A percentile compares a stretch with the other conserved stretches of the same genome.
Conservation (phyloP, 2,329 filamentous ascomycete genomes). For the Ophiostoma novo-ulmi region DNA sequence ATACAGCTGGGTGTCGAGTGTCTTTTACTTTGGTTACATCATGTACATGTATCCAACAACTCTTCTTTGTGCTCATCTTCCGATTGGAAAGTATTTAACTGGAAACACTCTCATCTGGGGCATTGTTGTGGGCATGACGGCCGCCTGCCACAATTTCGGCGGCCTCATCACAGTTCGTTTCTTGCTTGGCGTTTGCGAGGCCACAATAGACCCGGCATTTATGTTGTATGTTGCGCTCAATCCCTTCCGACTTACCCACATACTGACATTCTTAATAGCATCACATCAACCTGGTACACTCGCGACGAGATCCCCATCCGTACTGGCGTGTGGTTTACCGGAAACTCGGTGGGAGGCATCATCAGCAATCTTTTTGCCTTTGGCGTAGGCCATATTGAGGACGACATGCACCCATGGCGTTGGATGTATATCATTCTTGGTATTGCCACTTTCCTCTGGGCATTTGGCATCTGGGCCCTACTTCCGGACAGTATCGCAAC, state of each 20-base stretch:
- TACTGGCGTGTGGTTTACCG: conserved; percentile 6
- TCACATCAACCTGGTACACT: conserved; percentile 13
- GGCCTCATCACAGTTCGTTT: conserved; percentile 9
- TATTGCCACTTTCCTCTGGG: conserved; percentile 6
- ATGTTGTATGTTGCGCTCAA: neutral
- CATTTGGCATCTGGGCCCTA: conserved; percentile 6
- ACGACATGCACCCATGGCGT: conserved; percentile 10
- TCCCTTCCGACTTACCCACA: neutral
- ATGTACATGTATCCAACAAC: conserved; percentile 14
- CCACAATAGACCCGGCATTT: conserved; percentile 5
- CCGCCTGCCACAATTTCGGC: conserved; percentile 6
- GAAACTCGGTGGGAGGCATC: conserved; percentile 4
- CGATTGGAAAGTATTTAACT: conserved; percentile 8
- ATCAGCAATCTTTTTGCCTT: conserved; percentile 13
- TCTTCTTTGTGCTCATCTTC: conserved; percentile 3
- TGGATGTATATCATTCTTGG: conserved; percentile 15
- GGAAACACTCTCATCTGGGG: conserved; percentile 6
- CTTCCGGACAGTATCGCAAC: conserved; percentile 8
- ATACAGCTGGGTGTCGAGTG: conserved; percentile 15
- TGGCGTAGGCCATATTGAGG: conserved; percentile 12
- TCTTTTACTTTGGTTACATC: conserved; percentile 12
- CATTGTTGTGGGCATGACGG: conserved; percentile 1
- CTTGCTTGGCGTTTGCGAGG: neutral
- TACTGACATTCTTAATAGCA: neutral
- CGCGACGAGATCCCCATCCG: conserved; percentile 13